phyloP scores from a whole-genome alignment of 192 early-diverging fungal species.

The Dissophora ornata region DNA sequence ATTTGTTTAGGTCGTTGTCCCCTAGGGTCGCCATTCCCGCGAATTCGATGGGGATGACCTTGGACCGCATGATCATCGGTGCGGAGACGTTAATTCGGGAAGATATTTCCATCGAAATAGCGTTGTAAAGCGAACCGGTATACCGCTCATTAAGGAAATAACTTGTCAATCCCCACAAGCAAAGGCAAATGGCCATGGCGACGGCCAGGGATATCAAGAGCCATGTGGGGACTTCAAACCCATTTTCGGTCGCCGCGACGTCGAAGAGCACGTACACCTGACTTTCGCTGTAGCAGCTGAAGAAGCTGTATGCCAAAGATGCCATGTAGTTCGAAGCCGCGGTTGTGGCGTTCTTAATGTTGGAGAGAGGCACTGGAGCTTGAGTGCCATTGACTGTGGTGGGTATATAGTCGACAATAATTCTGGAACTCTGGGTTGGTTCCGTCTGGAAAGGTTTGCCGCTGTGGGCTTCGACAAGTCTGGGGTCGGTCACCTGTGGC shows the following conservation, averaged over 20 bases:
- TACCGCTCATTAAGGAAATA: slow-evolving; percentile 7
- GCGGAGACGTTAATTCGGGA: background rate
- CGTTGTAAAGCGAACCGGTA: slow-evolving; percentile 8
- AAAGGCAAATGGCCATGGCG: background rate
- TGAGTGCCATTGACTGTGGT: too few species aligned
- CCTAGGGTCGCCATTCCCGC: background rate
- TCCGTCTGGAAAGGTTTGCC: too few species aligned
- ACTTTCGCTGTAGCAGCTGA: too few species aligned
- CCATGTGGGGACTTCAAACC: slow-evolving; percentile 10
- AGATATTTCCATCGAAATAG: background rate
- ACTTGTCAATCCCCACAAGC: background rate
- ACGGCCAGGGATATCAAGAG: background rate
- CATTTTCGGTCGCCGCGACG: background rate
- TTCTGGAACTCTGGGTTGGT: too few species aligned
- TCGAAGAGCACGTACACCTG: background rate
- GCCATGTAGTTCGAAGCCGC: background rate
- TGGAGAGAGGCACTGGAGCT: too few species aligned
- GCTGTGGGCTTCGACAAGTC: too few species aligned
- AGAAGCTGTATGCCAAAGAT: background rate
- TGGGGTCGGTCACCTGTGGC: too few species aligned
- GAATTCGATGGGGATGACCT: slow-evolving; percentile 8
- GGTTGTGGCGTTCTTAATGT: background rate
- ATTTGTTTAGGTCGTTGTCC: background rate
- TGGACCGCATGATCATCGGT: slow-evolving; percentile 19
- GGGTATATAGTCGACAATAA: too few species aligned